These are phyloP conservation scores for Bretschneidera sinensis DNA, from an alignment of 345 rosid genomes.

Conservation along the genomic window DNA sequence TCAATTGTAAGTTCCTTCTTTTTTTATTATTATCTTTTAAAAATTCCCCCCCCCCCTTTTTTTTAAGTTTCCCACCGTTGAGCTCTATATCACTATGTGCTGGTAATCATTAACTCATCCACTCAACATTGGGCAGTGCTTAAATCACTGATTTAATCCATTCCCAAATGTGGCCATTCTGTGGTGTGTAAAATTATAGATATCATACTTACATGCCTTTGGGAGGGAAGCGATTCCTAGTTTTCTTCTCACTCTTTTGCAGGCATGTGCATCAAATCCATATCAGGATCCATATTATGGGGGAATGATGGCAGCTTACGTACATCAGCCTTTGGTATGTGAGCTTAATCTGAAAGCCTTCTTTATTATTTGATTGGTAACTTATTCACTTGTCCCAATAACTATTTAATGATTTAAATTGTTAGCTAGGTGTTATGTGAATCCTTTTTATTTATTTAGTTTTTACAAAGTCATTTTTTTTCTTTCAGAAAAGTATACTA, in stretches of 20 bases:
- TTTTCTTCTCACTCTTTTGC: slow-evolving; percentile 34
- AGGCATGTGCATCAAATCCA: slow-evolving; percentile 90
- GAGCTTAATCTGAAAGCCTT: not conserved
- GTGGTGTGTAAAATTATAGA: slow-evolving; percentile 9
- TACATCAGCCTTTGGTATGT: slow-evolving; percentile 81
- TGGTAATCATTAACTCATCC: slow-evolving; percentile 2
- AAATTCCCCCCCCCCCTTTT: not conserved
- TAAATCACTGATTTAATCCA: no score
- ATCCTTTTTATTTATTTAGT: no score
- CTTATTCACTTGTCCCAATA: not conserved
- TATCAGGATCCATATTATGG: slow-evolving; percentile 82
- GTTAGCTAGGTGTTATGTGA: no score
- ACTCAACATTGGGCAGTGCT: no score
- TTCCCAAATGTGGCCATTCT: no score
- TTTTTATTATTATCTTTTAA: slow-evolving; percentile 1
- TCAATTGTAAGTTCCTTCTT: slow-evolving; percentile 62
- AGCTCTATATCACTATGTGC: not conserved
- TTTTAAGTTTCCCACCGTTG: not conserved
- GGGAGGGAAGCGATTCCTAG: slow-evolving; percentile 20
- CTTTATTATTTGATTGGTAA: not conserved
- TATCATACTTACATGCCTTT: slow-evolving; percentile 8
- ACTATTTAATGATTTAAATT: no score
- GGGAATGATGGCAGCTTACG: slow-evolving; percentile 84
- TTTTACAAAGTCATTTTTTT: no score
- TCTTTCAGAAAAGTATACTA: no score